A percentile compares a stretch with the other conserved stretches of the same genome.
These are phyloP conservation scores for Wickerhamomyces silvicola DNA, from an alignment of 805 yeast genomes.

Conservation along the genomic window DNA sequence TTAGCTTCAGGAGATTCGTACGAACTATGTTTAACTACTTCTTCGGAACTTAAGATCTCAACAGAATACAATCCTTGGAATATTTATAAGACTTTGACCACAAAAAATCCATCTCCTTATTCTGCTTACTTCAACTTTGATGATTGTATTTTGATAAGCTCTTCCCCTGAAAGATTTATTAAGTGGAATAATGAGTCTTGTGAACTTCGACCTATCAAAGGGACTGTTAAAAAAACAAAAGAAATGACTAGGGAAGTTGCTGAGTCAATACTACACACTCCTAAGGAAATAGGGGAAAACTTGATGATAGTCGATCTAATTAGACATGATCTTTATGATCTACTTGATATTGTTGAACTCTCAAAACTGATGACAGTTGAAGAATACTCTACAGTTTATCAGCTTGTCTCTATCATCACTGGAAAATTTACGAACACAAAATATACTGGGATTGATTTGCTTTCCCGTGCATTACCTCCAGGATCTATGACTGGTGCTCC, in stretches of 20 bases:
- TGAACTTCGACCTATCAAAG: constrained; percentile 92
- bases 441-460: constrained; percentile 70
- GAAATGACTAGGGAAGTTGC: constrained; percentile 55
- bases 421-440: constrained; percentile 35
- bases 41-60: constrained; percentile 53
- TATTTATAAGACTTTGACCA: constrained; percentile 64
- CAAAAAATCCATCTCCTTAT: constrained; percentile 87
- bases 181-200: constrained; percentile 59
- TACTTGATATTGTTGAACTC: constrained; percentile 61
- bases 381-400: constrained; percentile 87
- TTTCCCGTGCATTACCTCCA: constrained; percentile 81
- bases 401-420: constrained; percentile 81
- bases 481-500: constrained; percentile 99
- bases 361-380: constrained; percentile 84
- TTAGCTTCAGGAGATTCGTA: constrained; percentile 83
- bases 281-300: constrained; percentile 93
- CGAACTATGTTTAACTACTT: constrained; percentile 85
- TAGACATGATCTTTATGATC: constrained; percentile 78
- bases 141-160: constrained; percentile 54
- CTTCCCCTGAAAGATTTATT: constrained; percentile 92
- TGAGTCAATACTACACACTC: constrained; percentile 58
- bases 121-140: constrained; percentile 75
- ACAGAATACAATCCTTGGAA: constrained; percentile 58
- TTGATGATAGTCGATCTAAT: constrained; percentile 95
- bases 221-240: constrained; percentile 72